Evolutionary conservation across 345 rosid genomes (phyloP).

Genomic region (Eucalyptus marginata): DNA sequence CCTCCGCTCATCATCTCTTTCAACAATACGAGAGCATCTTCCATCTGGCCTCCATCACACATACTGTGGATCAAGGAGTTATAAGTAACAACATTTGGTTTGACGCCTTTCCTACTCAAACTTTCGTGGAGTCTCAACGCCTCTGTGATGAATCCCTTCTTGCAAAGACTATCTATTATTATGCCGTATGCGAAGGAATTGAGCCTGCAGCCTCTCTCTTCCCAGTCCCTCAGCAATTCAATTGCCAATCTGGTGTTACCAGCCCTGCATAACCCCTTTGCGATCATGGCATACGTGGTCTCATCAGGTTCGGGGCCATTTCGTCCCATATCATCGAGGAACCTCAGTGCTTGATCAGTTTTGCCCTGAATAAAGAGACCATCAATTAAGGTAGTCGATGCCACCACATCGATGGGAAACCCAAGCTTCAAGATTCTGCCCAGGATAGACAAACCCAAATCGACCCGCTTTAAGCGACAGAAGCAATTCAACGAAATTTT

Average conservation of each 20-base stretch:
- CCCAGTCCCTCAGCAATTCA: neutral
- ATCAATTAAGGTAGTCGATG: neutral
- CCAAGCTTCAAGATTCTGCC: neutral
- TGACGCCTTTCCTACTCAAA: fast-evolving
- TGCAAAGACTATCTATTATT: neutral
- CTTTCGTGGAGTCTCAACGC: neutral
- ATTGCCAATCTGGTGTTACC: neutral
- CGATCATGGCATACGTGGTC: neutral
- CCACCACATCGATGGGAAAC: neutral
- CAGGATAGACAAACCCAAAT: neutral
- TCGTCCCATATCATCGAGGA: neutral
- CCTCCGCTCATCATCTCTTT: neutral
- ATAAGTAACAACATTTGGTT: neutral
- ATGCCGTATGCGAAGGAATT: neutral
- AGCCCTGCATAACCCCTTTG: neutral
- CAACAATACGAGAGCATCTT: neutral
- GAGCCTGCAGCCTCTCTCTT: neutral
- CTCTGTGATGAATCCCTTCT: fast-evolving
- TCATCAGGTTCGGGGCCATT: neutral
- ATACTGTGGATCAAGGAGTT: neutral
- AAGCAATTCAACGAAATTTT: neutral
- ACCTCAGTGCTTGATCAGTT: neutral
- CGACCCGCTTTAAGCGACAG: neutral
- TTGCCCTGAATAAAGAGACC: neutral
- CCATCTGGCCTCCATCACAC: neutral